Conservation (phyloP, 768 basidiomycete species). For the Dictyophora rubrovolvata region DNA sequence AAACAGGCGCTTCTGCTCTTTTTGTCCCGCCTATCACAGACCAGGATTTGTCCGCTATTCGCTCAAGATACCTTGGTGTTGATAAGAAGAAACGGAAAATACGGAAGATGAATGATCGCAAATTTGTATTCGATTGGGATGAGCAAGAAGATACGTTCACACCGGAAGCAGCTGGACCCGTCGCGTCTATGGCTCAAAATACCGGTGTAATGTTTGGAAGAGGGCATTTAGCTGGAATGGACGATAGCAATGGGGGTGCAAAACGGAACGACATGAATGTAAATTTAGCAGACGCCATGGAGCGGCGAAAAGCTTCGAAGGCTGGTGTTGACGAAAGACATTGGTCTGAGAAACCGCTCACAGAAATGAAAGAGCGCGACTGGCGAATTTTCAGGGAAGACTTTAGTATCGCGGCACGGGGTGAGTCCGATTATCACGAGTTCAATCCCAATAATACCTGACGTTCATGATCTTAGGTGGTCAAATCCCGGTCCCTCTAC, state of each 20-base stretch:
- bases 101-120: conserved; percentile 90
- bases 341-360: conserved; percentile 90
- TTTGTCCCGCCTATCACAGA: conserved; percentile 65
- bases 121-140: conserved; percentile 99
- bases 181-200: conserved; percentile 64
- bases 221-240: conserved; percentile 78
- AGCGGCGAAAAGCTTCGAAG: conserved; percentile 72
- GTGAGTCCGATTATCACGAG: conserved; percentile 30
- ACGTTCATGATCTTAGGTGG: conserved; percentile 50
- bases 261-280: conserved; percentile 21
- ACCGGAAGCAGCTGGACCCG: conserved; percentile 62
- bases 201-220: conserved; percentile 86
- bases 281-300: conserved; percentile 65
- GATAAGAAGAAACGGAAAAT: conserved; percentile 92
- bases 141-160: conserved; percentile 88
- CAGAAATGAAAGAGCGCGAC: conserved; percentile 94
- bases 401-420: conserved; percentile 90
- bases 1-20: conserved; percentile 25
- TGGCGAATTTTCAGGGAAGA: conserved; percentile 99
- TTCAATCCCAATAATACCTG: not conserved
- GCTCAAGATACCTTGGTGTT: conserved; percentile 89
- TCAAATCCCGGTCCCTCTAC: conserved; percentile 83
- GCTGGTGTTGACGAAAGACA: conserved; percentile 86
- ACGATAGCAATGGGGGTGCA: conserved; percentile 49
- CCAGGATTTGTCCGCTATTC: conserved; percentile 70